These are phyloP conservation scores for Pseudogymnoascus sp. DNA, from an alignment of 2,329 filamentous ascomycete species.

Conservation along the genomic window DNA sequence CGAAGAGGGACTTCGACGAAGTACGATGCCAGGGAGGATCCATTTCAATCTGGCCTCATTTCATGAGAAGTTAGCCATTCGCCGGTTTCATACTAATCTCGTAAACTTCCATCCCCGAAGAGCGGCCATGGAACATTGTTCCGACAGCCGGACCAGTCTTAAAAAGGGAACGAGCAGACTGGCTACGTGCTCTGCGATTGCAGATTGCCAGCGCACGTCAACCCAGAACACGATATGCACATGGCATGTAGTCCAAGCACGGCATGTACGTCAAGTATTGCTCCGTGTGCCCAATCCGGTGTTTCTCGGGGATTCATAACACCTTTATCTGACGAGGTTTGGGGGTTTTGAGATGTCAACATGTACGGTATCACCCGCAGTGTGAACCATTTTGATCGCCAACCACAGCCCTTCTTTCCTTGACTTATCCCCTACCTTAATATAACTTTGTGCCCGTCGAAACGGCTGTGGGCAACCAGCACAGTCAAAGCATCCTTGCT, in stretches of 20 bases:
- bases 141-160: not conserved
- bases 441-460: constrained; percentile 4
- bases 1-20: not conserved
- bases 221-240: constrained; percentile 5
- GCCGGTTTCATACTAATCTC: not conserved
- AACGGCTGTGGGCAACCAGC: not conserved
- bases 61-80: not conserved
- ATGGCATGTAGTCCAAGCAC: constrained; percentile 5
- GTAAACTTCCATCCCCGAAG: not conserved
- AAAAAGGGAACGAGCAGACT: not conserved
- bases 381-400: not conserved
- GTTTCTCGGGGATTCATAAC: not conserved
- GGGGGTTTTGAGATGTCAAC: constrained; percentile 5
- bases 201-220: constrained; percentile 2
- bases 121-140: not conserved
- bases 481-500: not conserved
- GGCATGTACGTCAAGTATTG: not conserved
- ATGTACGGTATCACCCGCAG: not conserved
- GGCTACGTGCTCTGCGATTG: not conserved
- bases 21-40: not conserved
- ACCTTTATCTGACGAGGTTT: not conserved
- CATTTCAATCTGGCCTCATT: not conserved
- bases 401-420: not conserved
- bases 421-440: constrained; percentile 3
- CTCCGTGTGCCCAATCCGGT: not conserved